Percentiles rank a stretch among this genome's conserved stretches.
phyloP scores from a whole-genome alignment of 2,329 filamentous ascomycete species.

The Cercospora citrullina region DNA sequence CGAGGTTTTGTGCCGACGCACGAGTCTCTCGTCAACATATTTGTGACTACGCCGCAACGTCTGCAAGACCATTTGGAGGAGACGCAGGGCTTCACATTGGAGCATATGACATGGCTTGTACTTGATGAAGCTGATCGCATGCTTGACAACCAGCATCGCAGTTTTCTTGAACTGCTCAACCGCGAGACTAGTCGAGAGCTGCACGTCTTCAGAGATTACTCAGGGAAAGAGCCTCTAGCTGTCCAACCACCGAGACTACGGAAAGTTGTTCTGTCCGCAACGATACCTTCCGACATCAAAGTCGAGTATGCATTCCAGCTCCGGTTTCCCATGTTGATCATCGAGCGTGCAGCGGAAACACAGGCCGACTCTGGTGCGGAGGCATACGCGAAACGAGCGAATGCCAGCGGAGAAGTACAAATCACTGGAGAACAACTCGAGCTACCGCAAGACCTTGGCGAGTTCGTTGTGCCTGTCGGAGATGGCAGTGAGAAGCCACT shows the following conservation, averaged over 20 bases:
- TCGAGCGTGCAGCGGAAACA: slow-evolving; percentile 61
- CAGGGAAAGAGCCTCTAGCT: background rate
- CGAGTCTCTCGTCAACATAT: slow-evolving; percentile 75
- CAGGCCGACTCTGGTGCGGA: slow-evolving; percentile 24
- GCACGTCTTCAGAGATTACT: slow-evolving; percentile 13
- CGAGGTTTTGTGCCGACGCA: slow-evolving; percentile 57
- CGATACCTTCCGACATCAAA: slow-evolving; percentile 83
- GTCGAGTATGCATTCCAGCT: slow-evolving; percentile 74
- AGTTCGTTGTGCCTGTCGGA: slow-evolving; percentile 52
- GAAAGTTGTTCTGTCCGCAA: slow-evolving; percentile 87
- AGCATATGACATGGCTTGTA: slow-evolving; percentile 80
- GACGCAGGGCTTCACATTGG: slow-evolving; percentile 77
- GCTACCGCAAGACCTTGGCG: slow-evolving; percentile 55
- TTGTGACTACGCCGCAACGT: slow-evolving; percentile 88
- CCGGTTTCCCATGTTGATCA: slow-evolving; percentile 70
- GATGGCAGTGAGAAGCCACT: slow-evolving; percentile 65
- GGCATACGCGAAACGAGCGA: slow-evolving; percentile 17
- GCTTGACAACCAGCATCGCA: slow-evolving; percentile 63
- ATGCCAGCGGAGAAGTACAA: slow-evolving; percentile 24
- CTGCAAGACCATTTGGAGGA: slow-evolving; percentile 86
- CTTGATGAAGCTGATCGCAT: slow-evolving; percentile 94
- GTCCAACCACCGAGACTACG: slow-evolving; percentile 30
- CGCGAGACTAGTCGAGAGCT: slow-evolving; percentile 26
- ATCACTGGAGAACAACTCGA: slow-evolving; percentile 48
- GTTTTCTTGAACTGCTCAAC: slow-evolving; percentile 33